These are phyloP conservation scores for Hyparrhenia diplandra DNA, from an alignment of 176 grass and related monocot genomes.

Conservation along the genomic window DNA sequence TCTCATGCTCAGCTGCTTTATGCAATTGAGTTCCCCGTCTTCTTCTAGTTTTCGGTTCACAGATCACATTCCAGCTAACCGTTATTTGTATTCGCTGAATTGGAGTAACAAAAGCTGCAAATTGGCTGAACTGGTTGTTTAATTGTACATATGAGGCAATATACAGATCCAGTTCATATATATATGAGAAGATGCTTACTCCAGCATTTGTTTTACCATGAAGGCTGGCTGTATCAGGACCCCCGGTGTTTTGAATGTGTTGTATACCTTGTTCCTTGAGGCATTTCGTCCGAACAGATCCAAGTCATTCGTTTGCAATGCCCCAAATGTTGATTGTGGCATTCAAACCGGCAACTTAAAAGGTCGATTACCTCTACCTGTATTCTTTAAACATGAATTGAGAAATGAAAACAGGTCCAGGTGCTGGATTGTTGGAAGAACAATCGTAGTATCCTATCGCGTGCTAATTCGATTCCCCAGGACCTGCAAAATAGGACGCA, in stretches of 20 bases:
- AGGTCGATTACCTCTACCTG: background rate
- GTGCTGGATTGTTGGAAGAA: background rate
- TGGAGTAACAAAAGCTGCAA: conserved; percentile 8
- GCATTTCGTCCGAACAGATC: background rate
- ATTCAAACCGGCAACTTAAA: background rate
- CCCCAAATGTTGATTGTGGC: background rate
- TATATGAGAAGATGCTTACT: background rate
- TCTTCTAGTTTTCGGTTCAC: background rate
- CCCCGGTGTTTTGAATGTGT: background rate
- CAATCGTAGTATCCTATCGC: background rate
- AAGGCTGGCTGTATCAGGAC: background rate
- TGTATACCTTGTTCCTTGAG: background rate
- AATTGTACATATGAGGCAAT: conserved; percentile 19
- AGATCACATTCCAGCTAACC: background rate
- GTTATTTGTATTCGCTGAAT: background rate
- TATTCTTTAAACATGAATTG: no score
- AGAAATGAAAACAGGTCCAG: no score
- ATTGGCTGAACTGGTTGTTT: background rate
- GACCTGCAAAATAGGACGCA: background rate
- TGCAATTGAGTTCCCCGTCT: background rate
- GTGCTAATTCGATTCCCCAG: background rate
- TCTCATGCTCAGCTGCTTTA: background rate
- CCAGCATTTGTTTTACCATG: background rate
- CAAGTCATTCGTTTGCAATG: background rate
- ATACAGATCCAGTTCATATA: background rate